phyloP scores from a whole-genome alignment of 2,329 filamentous ascomycete species.

The Hansfordia pulvinata region DNA sequence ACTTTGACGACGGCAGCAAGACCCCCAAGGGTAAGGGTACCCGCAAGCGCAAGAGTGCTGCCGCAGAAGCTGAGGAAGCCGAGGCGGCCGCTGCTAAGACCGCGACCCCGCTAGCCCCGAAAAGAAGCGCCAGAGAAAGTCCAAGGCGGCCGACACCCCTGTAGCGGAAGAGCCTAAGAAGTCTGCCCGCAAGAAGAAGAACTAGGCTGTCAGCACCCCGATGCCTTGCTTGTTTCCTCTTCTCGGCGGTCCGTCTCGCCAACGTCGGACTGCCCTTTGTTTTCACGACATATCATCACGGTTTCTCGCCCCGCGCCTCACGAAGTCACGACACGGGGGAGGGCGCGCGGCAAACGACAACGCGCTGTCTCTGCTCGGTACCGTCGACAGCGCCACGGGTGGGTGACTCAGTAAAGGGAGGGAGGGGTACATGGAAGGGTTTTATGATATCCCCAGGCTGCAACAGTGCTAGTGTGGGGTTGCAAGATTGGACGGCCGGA shows the following conservation, averaged over 20 bases:
- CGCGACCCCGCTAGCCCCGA: conserved; percentile 37
- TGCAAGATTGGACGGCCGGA: too few relatives aligned
- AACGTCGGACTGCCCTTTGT: too few relatives aligned
- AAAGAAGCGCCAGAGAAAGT: conserved; percentile 48
- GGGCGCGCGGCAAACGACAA: too few relatives aligned
- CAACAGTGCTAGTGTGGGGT: too few relatives aligned
- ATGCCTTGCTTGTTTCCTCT: conserved; percentile 1
- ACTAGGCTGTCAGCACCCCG: conserved; percentile 16
- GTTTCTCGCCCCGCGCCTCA: too few relatives aligned
- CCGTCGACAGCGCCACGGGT: too few relatives aligned
- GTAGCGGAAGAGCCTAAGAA: conserved; percentile 47
- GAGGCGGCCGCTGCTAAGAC: conserved; percentile 22
- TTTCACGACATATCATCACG: too few relatives aligned
- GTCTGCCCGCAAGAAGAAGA: conserved; percentile 43
- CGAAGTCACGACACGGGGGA: too few relatives aligned
- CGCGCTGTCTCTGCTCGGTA: too few relatives aligned
- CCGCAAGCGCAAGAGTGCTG: conserved; percentile 43
- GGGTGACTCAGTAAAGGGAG: too few relatives aligned
- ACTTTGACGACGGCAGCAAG: conserved; percentile 32
- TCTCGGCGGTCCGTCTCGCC: conserved; percentile 2
- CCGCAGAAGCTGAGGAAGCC: conserved; percentile 29
- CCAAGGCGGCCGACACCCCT: conserved; percentile 38
- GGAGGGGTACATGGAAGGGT: too few relatives aligned
- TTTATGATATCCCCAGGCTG: too few relatives aligned
- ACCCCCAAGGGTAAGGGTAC: conserved; percentile 40